phyloP scores from a whole-genome alignment of 495 filamentous ascomycete species.

The Penicillium crystallinum region DNA sequence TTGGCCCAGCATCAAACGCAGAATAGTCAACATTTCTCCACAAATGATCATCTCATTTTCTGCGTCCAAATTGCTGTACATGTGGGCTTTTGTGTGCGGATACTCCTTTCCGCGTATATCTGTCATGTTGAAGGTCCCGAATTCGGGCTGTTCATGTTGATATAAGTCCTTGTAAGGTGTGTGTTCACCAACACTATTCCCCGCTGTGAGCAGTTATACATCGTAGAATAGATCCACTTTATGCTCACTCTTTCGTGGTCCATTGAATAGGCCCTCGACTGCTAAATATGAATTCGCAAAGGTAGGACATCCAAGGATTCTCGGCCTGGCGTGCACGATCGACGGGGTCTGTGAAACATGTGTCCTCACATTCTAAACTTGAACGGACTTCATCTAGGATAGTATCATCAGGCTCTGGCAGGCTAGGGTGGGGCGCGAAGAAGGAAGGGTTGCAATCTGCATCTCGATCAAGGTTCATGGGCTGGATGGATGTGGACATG shows the following conservation, averaged over 20 bases:
- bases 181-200: neutral
- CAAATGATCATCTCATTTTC: neutral
- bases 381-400: neutral
- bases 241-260: too few relatives aligned
- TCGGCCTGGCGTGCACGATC: neutral
- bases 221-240: too few relatives aligned
- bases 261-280: too few relatives aligned
- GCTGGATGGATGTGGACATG: neutral
- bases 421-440: neutral
- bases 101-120: neutral
- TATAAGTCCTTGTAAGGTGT: neutral
- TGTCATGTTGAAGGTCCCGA: neutral
- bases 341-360: neutral
- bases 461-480: neutral
- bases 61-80: neutral
- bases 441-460: neutral
- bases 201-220: neutral
- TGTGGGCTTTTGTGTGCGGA: neutral
- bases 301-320: neutral
- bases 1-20: neutral
- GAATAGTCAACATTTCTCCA: neutral
- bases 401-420: neutral
- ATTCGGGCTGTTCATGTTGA: neutral
- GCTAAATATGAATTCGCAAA: too few relatives aligned
- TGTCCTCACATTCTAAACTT: neutral